Conservation (phyloP, 805 yeast species). For the Yarrowia hollandica region DNA sequence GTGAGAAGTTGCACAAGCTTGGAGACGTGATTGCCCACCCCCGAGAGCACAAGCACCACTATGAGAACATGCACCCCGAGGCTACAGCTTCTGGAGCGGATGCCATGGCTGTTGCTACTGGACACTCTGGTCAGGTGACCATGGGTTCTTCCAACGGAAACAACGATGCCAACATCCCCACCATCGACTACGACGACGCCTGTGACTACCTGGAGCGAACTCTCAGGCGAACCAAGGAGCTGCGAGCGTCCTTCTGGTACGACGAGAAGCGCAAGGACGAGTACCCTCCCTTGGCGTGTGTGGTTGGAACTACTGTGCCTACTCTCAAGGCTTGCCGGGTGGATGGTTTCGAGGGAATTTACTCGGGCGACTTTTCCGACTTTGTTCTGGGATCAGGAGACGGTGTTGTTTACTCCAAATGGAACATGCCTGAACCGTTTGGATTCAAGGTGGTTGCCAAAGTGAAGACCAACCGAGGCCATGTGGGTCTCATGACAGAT, state of each 20-base stretch:
- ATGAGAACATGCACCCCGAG: slow-evolving; percentile 29
- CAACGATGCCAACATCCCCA: slow-evolving; percentile 27
- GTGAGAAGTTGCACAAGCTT: slow-evolving; percentile 9
- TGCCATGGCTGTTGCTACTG: background rate
- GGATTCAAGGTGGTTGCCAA: slow-evolving; percentile 74
- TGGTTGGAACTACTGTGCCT: slow-evolving; percentile 80
- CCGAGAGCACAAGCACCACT: slow-evolving; percentile 21
- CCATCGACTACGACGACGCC: slow-evolving; percentile 50
- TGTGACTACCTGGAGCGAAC: slow-evolving; percentile 64
- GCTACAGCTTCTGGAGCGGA: slow-evolving; percentile 12
- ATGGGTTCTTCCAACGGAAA: slow-evolving; percentile 10
- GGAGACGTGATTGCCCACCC: background rate
- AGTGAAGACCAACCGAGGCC: slow-evolving; percentile 66
- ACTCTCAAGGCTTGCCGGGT: slow-evolving; percentile 82
- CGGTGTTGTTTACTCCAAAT: slow-evolving; percentile 82
- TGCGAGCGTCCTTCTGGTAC: slow-evolving; percentile 56
- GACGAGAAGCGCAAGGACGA: slow-evolving; percentile 47
- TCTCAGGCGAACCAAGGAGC: slow-evolving; percentile 58
- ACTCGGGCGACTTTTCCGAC: slow-evolving; percentile 69
- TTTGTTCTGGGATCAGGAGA: slow-evolving; percentile 89
- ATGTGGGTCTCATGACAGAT: slow-evolving; percentile 78
- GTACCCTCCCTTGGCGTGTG: slow-evolving; percentile 83
- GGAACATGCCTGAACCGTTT: slow-evolving; percentile 74
- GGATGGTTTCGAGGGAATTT: slow-evolving; percentile 58
- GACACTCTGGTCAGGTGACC: background rate